Conservation (phyloP, 176 grass and related monocot genomes). For the Hordeum vulgare region DNA sequence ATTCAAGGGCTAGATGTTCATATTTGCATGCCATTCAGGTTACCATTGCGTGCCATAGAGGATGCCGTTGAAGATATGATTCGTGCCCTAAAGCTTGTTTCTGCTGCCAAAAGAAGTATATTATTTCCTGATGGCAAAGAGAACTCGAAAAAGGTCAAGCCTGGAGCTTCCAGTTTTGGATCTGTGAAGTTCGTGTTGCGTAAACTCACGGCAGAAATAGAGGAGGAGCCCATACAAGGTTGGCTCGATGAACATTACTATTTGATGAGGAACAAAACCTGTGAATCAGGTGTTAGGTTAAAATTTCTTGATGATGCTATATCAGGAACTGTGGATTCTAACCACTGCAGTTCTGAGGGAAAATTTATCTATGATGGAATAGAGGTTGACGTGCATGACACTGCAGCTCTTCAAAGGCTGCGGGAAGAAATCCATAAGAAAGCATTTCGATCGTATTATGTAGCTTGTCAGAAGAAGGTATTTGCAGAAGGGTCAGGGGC, state of each 20-base stretch:
- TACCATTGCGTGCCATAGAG: slow-evolving; percentile 93
- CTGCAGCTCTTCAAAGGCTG: slow-evolving; percentile 45
- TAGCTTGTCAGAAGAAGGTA: slow-evolving; percentile 72
- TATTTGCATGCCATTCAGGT: slow-evolving; percentile 92
- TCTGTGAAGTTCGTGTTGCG: slow-evolving; percentile 88
- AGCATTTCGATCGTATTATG: slow-evolving; percentile 82
- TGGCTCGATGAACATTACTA: slow-evolving; percentile 99
- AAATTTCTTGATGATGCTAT: slow-evolving; percentile 83
- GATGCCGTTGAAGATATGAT: slow-evolving; percentile 95
- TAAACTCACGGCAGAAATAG: slow-evolving; percentile 84
- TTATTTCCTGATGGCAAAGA: slow-evolving; percentile 54
- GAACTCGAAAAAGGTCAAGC: slow-evolving; percentile 54
- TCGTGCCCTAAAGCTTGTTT: slow-evolving; percentile 83
- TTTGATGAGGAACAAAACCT: slow-evolving; percentile 78
- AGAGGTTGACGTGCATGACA: slow-evolving; percentile 58
- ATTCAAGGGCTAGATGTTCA: slow-evolving; percentile 90
- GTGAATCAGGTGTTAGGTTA: slow-evolving; percentile 71
- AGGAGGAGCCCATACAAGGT: slow-evolving; percentile 96
- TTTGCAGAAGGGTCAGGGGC: slow-evolving; percentile 78
- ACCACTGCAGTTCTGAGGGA: slow-evolving; percentile 33
- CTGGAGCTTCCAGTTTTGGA: slow-evolving; percentile 63
- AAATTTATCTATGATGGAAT: slow-evolving; percentile 43
- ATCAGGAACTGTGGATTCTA: slow-evolving; percentile 48
- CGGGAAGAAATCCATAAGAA: slow-evolving; percentile 87
- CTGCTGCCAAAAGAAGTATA: slow-evolving; percentile 67